Base-by-base conservation (phyloP, 495 filamentous ascomycete genomes). In the Physcia stellaris region DNA sequence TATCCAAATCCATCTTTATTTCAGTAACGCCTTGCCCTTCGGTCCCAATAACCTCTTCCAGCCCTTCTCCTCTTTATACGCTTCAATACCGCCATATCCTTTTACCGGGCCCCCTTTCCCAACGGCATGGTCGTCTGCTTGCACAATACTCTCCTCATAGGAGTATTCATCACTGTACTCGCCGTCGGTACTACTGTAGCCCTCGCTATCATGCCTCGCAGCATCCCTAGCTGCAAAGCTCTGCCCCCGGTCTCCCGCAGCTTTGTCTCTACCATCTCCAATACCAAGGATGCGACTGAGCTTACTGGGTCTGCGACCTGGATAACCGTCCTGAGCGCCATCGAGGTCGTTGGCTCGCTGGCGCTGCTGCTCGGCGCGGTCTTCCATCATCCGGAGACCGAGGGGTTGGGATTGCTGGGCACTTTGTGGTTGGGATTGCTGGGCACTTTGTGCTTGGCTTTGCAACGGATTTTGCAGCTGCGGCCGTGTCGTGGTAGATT, bases 281-380 rank as follows among this genome's bases (percentile, higher is more conserved):
- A 37, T 37, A 13, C 48, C 48, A 1, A 48, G 35, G 40, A 51
- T 48, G 20, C 43, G 37, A 16, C 48, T 41, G 15, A 40, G 37
- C 27, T 51, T 51, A 19, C 45, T 48, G 0, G 32, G 45, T 29
- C 38, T 44, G 2, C 41, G 32, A 2, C 7, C 33, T 17, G 38
- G 37, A 18, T 35, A 26, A 6, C 32, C 38, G n/a, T n/a, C n/a
- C n/a, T n/a, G n/a, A n/a, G n/a, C n/a, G 7, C 13, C 31, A 15
- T 20, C 27, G n/a, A n/a, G 9, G 17, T 18, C 18, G 15, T 30
- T 16, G 32, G 24, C n/a, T 45, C 17, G 15, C 32, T 36, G 23
- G 41, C 10, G n/a, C n/a, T n/a, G n/a, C n/a, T n/a, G n/a, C n/a
- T n/a, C n/a, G n/a, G n/a, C n/a, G n/a, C n/a, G n/a, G n/a, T n/a